Conservation (phyloP, 2,329 filamentous ascomycete genomes). For the Piedraia hortae region DNA sequence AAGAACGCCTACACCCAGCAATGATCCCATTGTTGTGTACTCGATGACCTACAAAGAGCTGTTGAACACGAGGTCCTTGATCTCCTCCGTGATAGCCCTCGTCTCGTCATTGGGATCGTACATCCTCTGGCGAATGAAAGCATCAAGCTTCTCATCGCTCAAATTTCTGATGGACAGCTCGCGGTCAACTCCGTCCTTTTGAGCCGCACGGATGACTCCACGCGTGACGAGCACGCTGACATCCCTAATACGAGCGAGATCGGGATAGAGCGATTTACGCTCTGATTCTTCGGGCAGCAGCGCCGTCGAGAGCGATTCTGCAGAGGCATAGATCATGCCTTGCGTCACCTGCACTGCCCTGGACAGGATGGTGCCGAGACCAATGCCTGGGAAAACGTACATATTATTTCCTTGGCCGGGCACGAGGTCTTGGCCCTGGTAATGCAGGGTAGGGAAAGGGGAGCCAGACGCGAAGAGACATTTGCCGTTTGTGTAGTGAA, state of each 20-base stretch:
- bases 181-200: slow-evolving; percentile 38
- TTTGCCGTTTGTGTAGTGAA: slow-evolving; percentile 70
- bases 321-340: slow-evolving; percentile 90
- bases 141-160: slow-evolving; percentile 38
- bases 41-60: too few species aligned
- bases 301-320: slow-evolving; percentile 48
- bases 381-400: slow-evolving; percentile 93
- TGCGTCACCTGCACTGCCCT: slow-evolving; percentile 72
- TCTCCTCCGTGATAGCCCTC: slow-evolving; percentile 15
- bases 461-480: slow-evolving; percentile 88
- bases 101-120: slow-evolving; percentile 23
- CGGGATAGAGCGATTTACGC: slow-evolving; percentile 62
- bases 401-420: slow-evolving; percentile 47
- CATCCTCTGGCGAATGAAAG: slow-evolving; percentile 30
- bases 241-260: slow-evolving; percentile 72
- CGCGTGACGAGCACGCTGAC: slow-evolving; percentile 66
- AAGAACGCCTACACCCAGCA: too few species aligned
- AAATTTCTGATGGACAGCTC: slow-evolving; percentile 33
- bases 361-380: slow-evolving; percentile 72
- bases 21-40: too few species aligned
- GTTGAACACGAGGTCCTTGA: slow-evolving; percentile 7
- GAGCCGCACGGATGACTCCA: slow-evolving; percentile 79
- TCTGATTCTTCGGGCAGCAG: slow-evolving; percentile 59
- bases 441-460: slow-evolving; percentile 45
- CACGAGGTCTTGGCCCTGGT: slow-evolving; percentile 18